phyloP scores from a whole-genome alignment of 352 stramenopile species.

The Blastocystis sp. region DNA sequence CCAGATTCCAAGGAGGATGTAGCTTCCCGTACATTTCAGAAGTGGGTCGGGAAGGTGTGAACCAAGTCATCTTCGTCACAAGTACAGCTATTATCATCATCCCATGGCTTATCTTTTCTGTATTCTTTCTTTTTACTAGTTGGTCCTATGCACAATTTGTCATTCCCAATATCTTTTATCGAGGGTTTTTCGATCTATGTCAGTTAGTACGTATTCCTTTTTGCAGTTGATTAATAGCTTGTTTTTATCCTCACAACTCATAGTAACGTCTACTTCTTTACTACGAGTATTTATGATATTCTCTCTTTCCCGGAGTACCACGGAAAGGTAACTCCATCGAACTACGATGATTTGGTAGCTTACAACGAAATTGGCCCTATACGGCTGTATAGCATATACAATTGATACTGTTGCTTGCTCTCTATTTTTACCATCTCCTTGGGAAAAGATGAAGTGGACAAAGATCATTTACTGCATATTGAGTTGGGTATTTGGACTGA shows the following conservation, averaged over 20 bases:
- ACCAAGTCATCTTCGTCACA: conserved; percentile 42
- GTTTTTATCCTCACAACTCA: conserved; percentile 47
- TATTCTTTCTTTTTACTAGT: conserved; percentile 51
- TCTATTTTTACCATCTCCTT: conserved; percentile 9
- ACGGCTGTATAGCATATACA: conserved; percentile 37
- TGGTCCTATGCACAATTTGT: conserved; percentile 59
- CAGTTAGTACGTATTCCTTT: conserved; percentile 1
- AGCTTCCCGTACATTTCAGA: conserved; percentile 49
- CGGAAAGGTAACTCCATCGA: background rate
- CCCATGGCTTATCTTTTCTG: conserved; percentile 55
- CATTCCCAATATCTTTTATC: conserved; percentile 34
- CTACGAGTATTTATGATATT: conserved; percentile 46
- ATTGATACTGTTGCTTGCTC: conserved; percentile 44
- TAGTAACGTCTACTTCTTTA: conserved; percentile 53
- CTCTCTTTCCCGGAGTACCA: conserved; percentile 44
- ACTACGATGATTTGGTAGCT: background rate
- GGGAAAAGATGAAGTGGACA: conserved; percentile 56
- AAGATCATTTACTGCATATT: conserved; percentile 25
- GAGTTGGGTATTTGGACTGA: conserved; percentile 24
- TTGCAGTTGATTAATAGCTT: background rate
- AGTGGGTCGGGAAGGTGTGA: conserved; percentile 33
- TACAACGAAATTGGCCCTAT: conserved; percentile 38
- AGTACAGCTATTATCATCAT: conserved; percentile 3
- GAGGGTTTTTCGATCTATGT: conserved; percentile 47
- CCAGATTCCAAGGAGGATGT: conserved; percentile 42